A percentile compares a stretch with the other conserved stretches of the same genome.
Evolutionary conservation across 2,329 filamentous ascomycete species (phyloP).

Genomic region (Cyphellophora europaea): DNA sequence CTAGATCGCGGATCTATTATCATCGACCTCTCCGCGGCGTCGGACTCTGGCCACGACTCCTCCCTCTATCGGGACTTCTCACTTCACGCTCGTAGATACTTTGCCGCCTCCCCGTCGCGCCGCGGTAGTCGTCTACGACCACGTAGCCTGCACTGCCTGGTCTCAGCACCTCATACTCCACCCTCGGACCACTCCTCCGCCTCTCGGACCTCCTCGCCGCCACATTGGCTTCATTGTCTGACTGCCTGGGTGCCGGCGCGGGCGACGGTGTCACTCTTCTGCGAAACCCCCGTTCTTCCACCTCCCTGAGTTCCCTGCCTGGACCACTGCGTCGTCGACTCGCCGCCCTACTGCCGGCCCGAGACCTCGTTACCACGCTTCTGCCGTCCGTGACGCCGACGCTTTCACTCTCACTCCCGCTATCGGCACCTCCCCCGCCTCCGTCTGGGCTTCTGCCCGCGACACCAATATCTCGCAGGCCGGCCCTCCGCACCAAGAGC

Average conservation of each 20-base stretch:
- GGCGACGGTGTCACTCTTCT: background rate
- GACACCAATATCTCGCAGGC: slow-evolving; percentile 1
- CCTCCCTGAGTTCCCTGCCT: slow-evolving; percentile 5
- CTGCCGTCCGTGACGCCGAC: too few relatives aligned
- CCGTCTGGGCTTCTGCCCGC: slow-evolving; percentile 3
- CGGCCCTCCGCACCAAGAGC: slow-evolving; percentile 6
- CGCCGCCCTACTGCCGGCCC: slow-evolving; percentile 4
- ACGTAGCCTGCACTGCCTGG: background rate
- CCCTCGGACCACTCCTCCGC: background rate
- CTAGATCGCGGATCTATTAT: too few relatives aligned
- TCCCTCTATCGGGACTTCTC: too few relatives aligned
- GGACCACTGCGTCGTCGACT: slow-evolving; percentile 5
- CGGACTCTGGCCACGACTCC: too few relatives aligned
- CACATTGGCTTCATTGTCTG: slow-evolving; percentile 3
- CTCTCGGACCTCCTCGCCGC: background rate
- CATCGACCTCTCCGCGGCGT: too few relatives aligned
- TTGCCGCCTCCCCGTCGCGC: too few relatives aligned
- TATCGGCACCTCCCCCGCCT: slow-evolving; percentile 7
- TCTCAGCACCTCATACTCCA: background rate
- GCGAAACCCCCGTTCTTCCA: slow-evolving; percentile 4
- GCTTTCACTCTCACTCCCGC: too few relatives aligned
- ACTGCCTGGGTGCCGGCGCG: background rate
- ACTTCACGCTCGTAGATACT: too few relatives aligned
- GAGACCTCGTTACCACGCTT: slow-evolving; percentile 9
- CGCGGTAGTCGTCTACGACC: background rate